Conservation (phyloP, 2,329 filamentous ascomycete species). For the Fusarium albosuccineum region DNA sequence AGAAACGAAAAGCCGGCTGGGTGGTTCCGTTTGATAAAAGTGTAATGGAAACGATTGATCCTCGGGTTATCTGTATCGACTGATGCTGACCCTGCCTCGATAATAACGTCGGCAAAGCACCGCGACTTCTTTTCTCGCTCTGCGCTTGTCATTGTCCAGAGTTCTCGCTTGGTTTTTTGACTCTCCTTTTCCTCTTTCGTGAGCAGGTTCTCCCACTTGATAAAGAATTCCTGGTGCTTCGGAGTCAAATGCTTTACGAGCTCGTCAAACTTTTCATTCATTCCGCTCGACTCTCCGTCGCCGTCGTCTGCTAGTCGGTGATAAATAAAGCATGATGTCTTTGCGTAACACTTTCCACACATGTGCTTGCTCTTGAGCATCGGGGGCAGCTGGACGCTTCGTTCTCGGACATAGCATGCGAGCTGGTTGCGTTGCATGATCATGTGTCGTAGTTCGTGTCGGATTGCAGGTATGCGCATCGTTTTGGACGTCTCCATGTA, state of each 20-base stretch:
- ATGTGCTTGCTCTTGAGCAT: slow-evolving; percentile 87
- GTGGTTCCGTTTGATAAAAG: slow-evolving; percentile 78
- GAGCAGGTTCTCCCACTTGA: slow-evolving; percentile 92
- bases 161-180: slow-evolving; percentile 86
- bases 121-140: slow-evolving; percentile 90
- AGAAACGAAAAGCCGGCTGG: slow-evolving; percentile 81
- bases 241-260: slow-evolving; percentile 82
- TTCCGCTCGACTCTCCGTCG: slow-evolving; percentile 81
- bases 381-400: slow-evolving; percentile 81
- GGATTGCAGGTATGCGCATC: slow-evolving; percentile 84
- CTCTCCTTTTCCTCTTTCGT: slow-evolving; percentile 95
- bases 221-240: slow-evolving; percentile 84
- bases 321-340: slow-evolving; percentile 91
- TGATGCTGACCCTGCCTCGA: slow-evolving; percentile 80
- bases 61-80: slow-evolving; percentile 79
- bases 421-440: slow-evolving; percentile 95
- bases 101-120: slow-evolving; percentile 89
- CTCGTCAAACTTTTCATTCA: slow-evolving; percentile 85
- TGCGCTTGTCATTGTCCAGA: slow-evolving; percentile 95
- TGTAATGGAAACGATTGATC: slow-evolving; percentile 93
- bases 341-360: slow-evolving; percentile 91
- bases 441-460: slow-evolving; percentile 94
- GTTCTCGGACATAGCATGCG: slow-evolving; percentile 85
- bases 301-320: slow-evolving; percentile 91
- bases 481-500: slow-evolving; percentile 94